Evolutionary conservation across 768 basidiomycete genomes (phyloP).

Genomic region (Fomitopsis serialis): DNA sequence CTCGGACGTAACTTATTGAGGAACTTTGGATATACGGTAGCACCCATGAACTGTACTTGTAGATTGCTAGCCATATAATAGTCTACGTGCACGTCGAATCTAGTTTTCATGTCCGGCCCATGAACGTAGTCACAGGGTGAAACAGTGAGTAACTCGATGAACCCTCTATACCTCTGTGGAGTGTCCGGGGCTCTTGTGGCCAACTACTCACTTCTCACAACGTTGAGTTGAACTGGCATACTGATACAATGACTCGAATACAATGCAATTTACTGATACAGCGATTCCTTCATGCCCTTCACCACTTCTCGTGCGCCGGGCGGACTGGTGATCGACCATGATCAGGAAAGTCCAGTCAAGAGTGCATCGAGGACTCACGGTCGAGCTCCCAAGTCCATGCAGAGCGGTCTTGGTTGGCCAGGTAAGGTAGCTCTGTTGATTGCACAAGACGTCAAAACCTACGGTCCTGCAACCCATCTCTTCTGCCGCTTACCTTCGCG

Average conservation of each 20-base stretch:
- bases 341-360: no score
- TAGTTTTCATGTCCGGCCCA: no score
- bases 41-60: not conserved
- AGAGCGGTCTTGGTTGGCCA: constrained; percentile 64
- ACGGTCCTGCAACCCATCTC: not conserved
- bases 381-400: constrained; percentile 81
- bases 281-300: constrained; percentile 6
- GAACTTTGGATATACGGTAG: not conserved
- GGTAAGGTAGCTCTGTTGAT: constrained; percentile 55
- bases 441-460: not conserved
- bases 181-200: no score
- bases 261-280: not conserved
- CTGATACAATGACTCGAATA: not conserved
- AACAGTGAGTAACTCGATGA: no score
- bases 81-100: not conserved
- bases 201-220: no score
- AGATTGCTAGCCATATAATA: not conserved
- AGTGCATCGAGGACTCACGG: constrained; percentile 37
- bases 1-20: not conserved
- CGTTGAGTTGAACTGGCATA: no score
- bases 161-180: no score
- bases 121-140: no score
- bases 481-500: constrained; percentile 44
- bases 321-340: constrained; percentile 28
- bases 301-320: constrained; percentile 49